A percentile compares a stretch with the other conserved stretches of the same genome.
These are phyloP conservation scores for Fusarium nurragi DNA, from an alignment of 2,329 filamentous ascomycete genomes.

Conservation along the genomic window DNA sequence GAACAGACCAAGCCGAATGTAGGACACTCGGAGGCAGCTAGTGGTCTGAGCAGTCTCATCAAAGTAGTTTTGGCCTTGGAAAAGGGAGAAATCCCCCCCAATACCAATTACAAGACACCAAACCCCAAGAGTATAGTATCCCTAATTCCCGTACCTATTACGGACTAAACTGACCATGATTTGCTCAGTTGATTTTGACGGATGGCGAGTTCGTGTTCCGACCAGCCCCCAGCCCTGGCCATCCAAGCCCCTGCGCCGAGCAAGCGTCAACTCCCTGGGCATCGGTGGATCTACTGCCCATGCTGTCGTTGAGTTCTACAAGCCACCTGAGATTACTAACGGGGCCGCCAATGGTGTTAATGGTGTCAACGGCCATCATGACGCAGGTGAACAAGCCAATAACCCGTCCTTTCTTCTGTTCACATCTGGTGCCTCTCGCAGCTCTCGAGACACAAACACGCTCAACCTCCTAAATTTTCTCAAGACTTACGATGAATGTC, in stretches of 20 bases:
- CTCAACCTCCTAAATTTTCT: constrained; percentile 30
- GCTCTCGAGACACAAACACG: constrained; percentile 31
- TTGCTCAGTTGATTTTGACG: constrained; percentile 33
- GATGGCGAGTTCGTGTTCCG: constrained; percentile 39
- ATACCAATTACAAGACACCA: constrained; percentile 36
- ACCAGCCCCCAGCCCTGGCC: constrained; percentile 37
- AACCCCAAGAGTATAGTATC: constrained; percentile 40
- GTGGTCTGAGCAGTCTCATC: constrained; percentile 43
- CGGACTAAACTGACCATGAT: background rate
- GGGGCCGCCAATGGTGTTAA: background rate
- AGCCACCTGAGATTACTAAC: constrained; percentile 12
- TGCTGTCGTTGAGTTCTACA: constrained; percentile 49
- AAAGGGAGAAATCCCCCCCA: constrained; percentile 43
- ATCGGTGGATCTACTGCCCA: constrained; percentile 59
- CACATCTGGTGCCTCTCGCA: constrained; percentile 31
- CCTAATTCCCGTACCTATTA: background rate
- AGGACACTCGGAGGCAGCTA: constrained; percentile 44
- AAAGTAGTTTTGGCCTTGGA: constrained; percentile 43
- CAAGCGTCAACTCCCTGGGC: constrained; percentile 50
- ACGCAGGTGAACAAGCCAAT: background rate
- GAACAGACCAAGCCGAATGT: constrained; percentile 41
- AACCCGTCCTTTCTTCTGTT: constrained; percentile 28
- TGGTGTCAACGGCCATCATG: constrained; percentile 21
- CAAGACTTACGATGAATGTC: constrained; percentile 23
- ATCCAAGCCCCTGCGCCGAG: constrained; percentile 38